These are phyloP conservation scores for Calonectria henricotiae DNA, from an alignment of 2,329 filamentous ascomycete genomes.

Conservation along the genomic window DNA sequence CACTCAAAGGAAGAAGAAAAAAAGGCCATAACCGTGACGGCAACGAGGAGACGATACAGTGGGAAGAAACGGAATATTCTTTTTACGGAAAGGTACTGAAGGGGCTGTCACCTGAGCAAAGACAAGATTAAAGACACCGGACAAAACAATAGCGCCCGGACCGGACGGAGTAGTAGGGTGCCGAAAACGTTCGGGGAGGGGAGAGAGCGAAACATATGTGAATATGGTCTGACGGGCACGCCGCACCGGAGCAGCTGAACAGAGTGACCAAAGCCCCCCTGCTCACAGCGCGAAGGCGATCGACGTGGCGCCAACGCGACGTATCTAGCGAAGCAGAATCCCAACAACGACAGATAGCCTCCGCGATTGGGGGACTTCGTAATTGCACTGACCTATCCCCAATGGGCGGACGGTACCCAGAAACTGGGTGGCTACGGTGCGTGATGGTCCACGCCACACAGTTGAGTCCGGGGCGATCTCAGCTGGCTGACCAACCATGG, in stretches of 20 bases:
- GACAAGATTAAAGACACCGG: conserved; percentile 22
- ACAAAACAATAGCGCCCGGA: conserved; percentile 16
- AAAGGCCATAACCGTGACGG: not conserved
- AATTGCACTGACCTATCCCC: conserved; percentile 31
- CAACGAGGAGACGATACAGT: no score
- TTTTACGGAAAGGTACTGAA: conserved; percentile 18
- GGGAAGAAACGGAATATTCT: not conserved
- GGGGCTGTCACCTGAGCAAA: conserved; percentile 17
- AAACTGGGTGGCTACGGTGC: conserved; percentile 47
- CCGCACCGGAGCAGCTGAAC: conserved; percentile 30
- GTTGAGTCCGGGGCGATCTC: conserved; percentile 51
- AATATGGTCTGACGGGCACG: conserved; percentile 26
- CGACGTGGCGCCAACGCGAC: conserved; percentile 41
- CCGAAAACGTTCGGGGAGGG: conserved; percentile 33
- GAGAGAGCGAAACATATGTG: conserved; percentile 22
- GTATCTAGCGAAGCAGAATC: conserved; percentile 15
- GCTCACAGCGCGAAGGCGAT: conserved; percentile 40
- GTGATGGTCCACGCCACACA: conserved; percentile 50
- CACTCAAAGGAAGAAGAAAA: not conserved
- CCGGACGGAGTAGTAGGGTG: conserved; percentile 13
- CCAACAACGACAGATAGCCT: conserved; percentile 16
- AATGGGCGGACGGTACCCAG: conserved; percentile 29
- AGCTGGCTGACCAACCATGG: conserved; percentile 47
- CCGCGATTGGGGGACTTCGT: conserved; percentile 30
- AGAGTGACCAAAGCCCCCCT: conserved; percentile 33